Base-by-base conservation (phyloP, 805 yeast genomes). In the Danielozyma ontarioensis region DNA sequence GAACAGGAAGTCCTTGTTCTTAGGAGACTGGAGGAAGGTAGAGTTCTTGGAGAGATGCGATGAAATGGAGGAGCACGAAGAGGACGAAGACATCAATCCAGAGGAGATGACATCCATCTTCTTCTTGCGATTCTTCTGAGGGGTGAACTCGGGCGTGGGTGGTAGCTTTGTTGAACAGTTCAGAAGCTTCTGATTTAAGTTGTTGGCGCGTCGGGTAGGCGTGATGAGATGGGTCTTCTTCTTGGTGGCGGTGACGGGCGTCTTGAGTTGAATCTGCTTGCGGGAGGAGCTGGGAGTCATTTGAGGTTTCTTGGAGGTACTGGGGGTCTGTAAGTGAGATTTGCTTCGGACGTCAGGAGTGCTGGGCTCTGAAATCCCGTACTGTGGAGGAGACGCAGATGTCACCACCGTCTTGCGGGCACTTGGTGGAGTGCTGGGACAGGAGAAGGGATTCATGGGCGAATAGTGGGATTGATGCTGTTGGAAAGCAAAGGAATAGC, bases 141-240 rank as follows among this genome's bases (percentile, higher is more conserved):
- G 66, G 8, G 64, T 59, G 45, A 46, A 46, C 25, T 56, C 62
- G 2, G 64, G 64, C 5, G 63, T 49, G 6, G 48, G 41, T 15
- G 59, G 55, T 21, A 45, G 22, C 22, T 19, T 19, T n/a, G n/a
- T n/a, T 6, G 6, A 6, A 10, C 22, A 19, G 8, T 6, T 10
- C 8, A 6, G 22, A 10, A 19, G 22, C 22, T 19, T 19, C 22
- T 6, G 10, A 10, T 19, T 19, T 6, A 19, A 10, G 10, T 10
- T 19, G 22, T 6, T 10, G 22, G 22, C 22, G 8, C 10, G 22
- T 10, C 10, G 6, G 22, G 22, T 19, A 6, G 22, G 22, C 8
- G 22, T 19, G 22, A 19, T 10, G 10, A 19, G 10, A n/a, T n/a
- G n/a, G n/a, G n/a, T n/a, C 6, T 6, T 10, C 22, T 19, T 19